Conservation (phyloP, 2,329 filamentous ascomycete species). For the Cryphonectria japonica region DNA sequence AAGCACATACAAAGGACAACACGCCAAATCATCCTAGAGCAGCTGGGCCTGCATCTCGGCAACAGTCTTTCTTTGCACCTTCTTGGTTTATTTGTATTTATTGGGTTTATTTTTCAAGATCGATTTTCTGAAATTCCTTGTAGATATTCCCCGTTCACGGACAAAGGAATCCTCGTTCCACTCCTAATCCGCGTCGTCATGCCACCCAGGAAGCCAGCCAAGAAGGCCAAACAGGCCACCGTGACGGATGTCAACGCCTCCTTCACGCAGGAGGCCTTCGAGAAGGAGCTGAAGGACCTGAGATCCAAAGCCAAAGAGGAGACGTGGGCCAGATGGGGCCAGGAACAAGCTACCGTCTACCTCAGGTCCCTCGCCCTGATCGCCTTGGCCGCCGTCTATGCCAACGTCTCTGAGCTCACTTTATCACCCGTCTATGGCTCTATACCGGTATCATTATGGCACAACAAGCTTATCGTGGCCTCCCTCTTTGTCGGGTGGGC, state of each 20-base stretch:
- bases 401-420: slow-evolving; percentile 73
- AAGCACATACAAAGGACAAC: neutral
- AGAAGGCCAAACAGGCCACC: slow-evolving; percentile 29
- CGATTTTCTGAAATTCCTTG: neutral
- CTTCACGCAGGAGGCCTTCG: slow-evolving; percentile 56
- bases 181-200: slow-evolving; percentile 34
- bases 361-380: slow-evolving; percentile 50
- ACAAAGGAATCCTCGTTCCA: neutral
- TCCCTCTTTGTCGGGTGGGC: slow-evolving; percentile 75
- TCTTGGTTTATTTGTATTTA: neutral
- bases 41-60: slow-evolving; percentile 21
- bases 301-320: slow-evolving; percentile 48
- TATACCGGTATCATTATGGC: slow-evolving; percentile 75
- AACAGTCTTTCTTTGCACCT: neutral
- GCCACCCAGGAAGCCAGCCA: slow-evolving; percentile 33
- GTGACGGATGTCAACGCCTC: slow-evolving; percentile 39
- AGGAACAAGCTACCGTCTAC: slow-evolving; percentile 47
- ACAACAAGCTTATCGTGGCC: slow-evolving; percentile 67
- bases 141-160: neutral
- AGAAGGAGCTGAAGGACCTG: slow-evolving; percentile 56
- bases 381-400: slow-evolving; percentile 63
- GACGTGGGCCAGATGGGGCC: slow-evolving; percentile 39
- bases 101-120: neutral
- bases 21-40: neutral
- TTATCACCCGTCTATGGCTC: slow-evolving; percentile 88